These are phyloP conservation scores for Auriscalpium orientale DNA, from an alignment of 768 basidiomycete genomes.

Conservation along the genomic window DNA sequence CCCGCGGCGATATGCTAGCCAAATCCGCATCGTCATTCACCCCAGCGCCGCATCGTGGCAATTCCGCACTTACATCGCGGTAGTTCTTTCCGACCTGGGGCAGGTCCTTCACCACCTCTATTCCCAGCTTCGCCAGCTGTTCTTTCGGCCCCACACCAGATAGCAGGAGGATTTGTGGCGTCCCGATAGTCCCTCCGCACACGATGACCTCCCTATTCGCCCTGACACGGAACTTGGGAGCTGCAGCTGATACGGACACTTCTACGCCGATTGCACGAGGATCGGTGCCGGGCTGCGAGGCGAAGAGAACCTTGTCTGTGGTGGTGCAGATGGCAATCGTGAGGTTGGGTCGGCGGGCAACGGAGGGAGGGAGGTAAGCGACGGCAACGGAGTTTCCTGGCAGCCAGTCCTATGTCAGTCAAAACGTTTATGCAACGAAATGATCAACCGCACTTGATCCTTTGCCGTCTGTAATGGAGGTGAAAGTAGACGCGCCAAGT, in stretches of 20 bases:
- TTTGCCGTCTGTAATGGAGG: constrained; percentile 1
- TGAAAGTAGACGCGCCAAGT: constrained; percentile 7
- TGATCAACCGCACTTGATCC: constrained; percentile 4
- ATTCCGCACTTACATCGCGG: not conserved
- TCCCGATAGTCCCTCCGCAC: constrained; percentile 11
- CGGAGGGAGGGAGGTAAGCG: constrained; percentile 10
- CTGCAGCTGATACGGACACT: not conserved
- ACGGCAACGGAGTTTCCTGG: constrained; percentile 8
- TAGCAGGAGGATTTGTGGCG: constrained; percentile 33
- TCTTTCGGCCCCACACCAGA: constrained; percentile 32
- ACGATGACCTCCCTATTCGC: constrained; percentile 15
- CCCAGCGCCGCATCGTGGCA: not conserved
- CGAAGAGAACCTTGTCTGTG: constrained; percentile 9
- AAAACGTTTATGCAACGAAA: not conserved
- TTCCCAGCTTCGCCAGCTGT: constrained; percentile 22
- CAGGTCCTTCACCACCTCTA: constrained; percentile 10
- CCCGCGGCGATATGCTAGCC: not conserved
- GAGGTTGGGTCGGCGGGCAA: constrained; percentile 23
- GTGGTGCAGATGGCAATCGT: constrained; percentile 7
- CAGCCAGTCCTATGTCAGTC: not conserved
- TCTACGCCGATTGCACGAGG: constrained; percentile 5
- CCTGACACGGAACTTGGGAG: constrained; percentile 1
- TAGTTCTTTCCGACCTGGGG: not conserved
- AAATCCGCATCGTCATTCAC: not conserved
- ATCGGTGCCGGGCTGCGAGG: not conserved